phyloP scores from a whole-genome alignment of 2,329 filamentous ascomycete genomes.

The Paecilomyces variotii region DNA sequence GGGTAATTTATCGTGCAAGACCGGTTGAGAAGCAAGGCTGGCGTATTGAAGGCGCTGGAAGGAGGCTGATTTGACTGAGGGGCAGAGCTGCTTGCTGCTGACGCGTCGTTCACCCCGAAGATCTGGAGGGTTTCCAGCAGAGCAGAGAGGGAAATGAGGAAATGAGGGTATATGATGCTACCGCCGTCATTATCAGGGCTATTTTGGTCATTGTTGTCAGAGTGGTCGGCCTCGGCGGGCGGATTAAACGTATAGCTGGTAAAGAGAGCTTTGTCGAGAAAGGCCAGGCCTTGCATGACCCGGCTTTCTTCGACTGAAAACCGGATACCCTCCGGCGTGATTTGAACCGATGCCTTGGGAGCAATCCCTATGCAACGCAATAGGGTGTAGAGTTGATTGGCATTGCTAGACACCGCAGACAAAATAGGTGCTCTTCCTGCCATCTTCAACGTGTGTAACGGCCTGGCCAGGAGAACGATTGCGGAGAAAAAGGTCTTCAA shows the following conservation, averaged over 20 bases:
- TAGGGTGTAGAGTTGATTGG: constrained; percentile 52
- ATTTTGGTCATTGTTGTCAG: constrained; percentile 19
- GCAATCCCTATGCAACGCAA: constrained; percentile 56
- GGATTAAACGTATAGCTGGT: constrained; percentile 68
- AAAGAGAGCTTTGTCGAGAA: constrained; percentile 83
- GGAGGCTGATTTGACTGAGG: constrained; percentile 34
- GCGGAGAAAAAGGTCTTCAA: not conserved
- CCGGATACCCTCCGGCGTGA: constrained; percentile 75
- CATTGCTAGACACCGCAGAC: constrained; percentile 54
- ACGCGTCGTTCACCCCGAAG: constrained; percentile 66
- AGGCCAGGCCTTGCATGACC: constrained; percentile 83
- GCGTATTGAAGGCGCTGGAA: constrained; percentile 72
- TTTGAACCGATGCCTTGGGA: constrained; percentile 57
- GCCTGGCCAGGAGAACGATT: not conserved
- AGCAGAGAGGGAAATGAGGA: constrained; percentile 79
- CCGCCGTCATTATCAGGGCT: constrained; percentile 14
- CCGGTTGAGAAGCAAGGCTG: constrained; percentile 72
- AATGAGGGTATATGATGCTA: constrained; percentile 50
- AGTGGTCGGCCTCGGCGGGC: constrained; percentile 19
- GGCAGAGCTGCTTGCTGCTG: constrained; percentile 26
- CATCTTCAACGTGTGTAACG: not conserved
- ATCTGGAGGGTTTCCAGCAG: constrained; percentile 93
- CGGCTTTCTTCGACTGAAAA: constrained; percentile 83
- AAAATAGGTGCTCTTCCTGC: constrained; percentile 41
- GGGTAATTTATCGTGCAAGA: constrained; percentile 78